phyloP scores from a whole-genome alignment of 1,139 yeast genomes.

The Yamadazyma oceani region DNA sequence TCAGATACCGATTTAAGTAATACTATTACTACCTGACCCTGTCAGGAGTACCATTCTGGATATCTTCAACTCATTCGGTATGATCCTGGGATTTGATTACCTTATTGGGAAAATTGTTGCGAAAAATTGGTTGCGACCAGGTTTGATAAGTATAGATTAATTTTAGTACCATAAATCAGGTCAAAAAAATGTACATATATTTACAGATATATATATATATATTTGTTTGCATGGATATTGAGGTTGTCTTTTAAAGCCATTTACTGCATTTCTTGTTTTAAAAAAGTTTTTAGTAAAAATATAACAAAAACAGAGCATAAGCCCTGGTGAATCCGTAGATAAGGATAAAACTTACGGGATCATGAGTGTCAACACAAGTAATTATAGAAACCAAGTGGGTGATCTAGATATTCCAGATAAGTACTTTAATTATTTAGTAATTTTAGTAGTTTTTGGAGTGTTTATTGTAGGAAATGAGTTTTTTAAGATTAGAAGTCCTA shows the following conservation, averaged over 20 bases:
- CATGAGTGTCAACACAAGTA: constrained; percentile 1
- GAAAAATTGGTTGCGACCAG: constrained; percentile 3
- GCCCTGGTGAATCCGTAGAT: too few relatives aligned
- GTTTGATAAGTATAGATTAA: constrained; percentile 1
- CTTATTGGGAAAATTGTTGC: constrained; percentile 10
- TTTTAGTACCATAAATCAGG: neutral
- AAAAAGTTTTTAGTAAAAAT: too few relatives aligned
- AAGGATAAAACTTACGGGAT: too few relatives aligned
- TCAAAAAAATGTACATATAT: too few relatives aligned
- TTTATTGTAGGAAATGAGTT: constrained; percentile 6
- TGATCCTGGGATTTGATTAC: constrained; percentile 7
- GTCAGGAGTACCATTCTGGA: neutral
- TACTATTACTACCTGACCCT: neutral
- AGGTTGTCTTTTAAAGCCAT: too few relatives aligned
- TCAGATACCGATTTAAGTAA: neutral
- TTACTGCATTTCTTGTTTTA: too few relatives aligned
- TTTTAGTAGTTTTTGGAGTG: constrained; percentile 8
- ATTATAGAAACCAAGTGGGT: neutral
- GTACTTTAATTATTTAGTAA: constrained; percentile 8
- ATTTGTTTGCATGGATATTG: too few relatives aligned
- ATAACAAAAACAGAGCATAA: too few relatives aligned
- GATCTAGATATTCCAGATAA: constrained; percentile 5
- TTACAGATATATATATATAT: neutral
- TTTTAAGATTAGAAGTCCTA: constrained; percentile 3
- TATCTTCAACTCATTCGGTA: neutral